These are phyloP conservation scores for Trapa bicornis DNA, from an alignment of 345 rosid genomes.

Conservation along the genomic window DNA sequence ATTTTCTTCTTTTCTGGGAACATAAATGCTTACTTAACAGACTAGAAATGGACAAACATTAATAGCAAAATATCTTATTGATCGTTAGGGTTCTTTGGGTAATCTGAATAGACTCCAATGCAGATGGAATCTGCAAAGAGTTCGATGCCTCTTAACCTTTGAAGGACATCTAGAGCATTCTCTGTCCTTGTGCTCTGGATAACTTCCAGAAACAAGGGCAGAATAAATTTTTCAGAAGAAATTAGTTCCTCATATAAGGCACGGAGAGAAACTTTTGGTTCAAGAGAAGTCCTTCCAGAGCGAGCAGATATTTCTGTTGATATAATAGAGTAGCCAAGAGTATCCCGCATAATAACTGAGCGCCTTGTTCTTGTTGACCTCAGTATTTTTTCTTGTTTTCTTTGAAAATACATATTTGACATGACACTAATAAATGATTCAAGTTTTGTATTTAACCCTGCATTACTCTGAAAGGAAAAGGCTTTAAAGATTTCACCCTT, in stretches of 20 bases:
- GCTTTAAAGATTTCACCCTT: slow-evolving; percentile 31
- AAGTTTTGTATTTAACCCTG: slow-evolving; percentile 30
- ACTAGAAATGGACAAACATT: background rate
- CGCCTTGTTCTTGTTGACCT: slow-evolving; percentile 33
- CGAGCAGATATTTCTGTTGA: slow-evolving; percentile 79
- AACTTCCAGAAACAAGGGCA: slow-evolving; percentile 56
- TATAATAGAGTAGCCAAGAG: slow-evolving; percentile 66
- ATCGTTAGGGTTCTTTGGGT: slow-evolving; percentile 19
- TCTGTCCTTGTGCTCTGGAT: slow-evolving; percentile 44
- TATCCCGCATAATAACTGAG: slow-evolving; percentile 76
- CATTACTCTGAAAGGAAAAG: slow-evolving; percentile 32
- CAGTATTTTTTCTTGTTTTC: slow-evolving; percentile 23
- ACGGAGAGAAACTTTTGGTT: slow-evolving; percentile 34
- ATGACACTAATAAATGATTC: slow-evolving; percentile 39
- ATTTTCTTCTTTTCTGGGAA: background rate
- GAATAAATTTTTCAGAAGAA: slow-evolving; percentile 46
- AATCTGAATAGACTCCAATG: slow-evolving; percentile 35
- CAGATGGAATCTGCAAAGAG: slow-evolving; percentile 70
- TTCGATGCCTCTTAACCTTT: slow-evolving; percentile 72
- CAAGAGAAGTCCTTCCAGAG: slow-evolving; percentile 34
- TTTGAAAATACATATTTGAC: slow-evolving; percentile 41
- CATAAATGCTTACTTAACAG: background rate
- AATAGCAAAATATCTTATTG: slow-evolving; percentile 28
- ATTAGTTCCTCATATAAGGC: slow-evolving; percentile 56
- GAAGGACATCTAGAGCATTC: slow-evolving; percentile 56